Base-by-base conservation (phyloP, 345 rosid species). In the Carallia brachiata region DNA sequence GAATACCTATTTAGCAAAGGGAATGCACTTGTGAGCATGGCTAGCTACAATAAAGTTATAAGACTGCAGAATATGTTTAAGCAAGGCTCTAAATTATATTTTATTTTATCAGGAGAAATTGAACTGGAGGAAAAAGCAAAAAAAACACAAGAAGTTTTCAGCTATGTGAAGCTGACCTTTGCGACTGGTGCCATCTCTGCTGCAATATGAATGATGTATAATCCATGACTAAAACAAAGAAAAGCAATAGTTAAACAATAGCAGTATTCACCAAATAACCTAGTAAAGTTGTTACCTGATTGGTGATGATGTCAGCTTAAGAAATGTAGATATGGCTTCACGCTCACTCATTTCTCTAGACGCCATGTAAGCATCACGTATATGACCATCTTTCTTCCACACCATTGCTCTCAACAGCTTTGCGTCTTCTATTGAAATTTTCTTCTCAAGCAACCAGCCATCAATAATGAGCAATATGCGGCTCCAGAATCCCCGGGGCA, bases 181-280 rank as follows among this genome's bases (percentile, higher is more conserved):
- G 99, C 99, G 76, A 89, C 93, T 62, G 99, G 99, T 70, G 99
- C 99, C 95, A 94, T 87, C 83, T 91, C 99, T 66, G 96, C 99
- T 61, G 97, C 99, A 66, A 94, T 87, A 77, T 91, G 96, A 75
- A 94, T 77, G 72, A 94, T 78, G 79, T 87, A 76, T 85, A 91
- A 83, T 84, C 96, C 93, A 77, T 88, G 69, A 84, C 99, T 94
- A 87, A 82, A 85, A 82, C 62, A 73, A 88, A 80, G 47, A 32
- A 65, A 82, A 79, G 55, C 61, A 78, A 52, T 70, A 76, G 73
- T 80, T 74, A 81, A 57, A 53, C n/a, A 78, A 64, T 50, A 36
- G 54, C 18, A 75, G 16, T 44, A 44, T 48, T 60, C 47, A 66
- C 52, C 16, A 36, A 36, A 72, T 55, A 18, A 67, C 40, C 23